These are phyloP conservation scores for Teratosphaeria viscida DNA, from an alignment of 2,329 filamentous ascomycete genomes.

Conservation along the genomic window DNA sequence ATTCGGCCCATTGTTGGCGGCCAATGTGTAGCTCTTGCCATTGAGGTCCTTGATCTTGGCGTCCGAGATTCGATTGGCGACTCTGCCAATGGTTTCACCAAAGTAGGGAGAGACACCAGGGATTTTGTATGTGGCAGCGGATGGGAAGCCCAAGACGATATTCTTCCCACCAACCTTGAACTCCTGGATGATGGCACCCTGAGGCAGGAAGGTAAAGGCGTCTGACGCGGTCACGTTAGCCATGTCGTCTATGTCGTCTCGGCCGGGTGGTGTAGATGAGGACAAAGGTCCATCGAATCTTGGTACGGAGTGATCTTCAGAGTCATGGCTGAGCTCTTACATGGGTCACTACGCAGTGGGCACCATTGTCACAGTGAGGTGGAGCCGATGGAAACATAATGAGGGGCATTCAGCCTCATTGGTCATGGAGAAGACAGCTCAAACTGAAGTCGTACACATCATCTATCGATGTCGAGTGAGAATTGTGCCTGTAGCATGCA, in stretches of 20 bases:
- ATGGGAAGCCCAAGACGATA: constrained; percentile 80
- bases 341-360: not conserved
- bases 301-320: not conserved
- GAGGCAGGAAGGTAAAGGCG: constrained; percentile 56
- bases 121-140: constrained; percentile 60
- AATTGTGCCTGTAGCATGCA: too few relatives aligned
- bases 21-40: constrained; percentile 56
- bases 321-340: not conserved
- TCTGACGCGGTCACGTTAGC: constrained; percentile 13
- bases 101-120: constrained; percentile 67
- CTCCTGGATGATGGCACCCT: constrained; percentile 71
- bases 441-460: too few relatives aligned
- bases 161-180: constrained; percentile 69
- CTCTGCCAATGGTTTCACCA: constrained; percentile 82
- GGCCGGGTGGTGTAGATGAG: not conserved
- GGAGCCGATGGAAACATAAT: not conserved
- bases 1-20: constrained; percentile 68
- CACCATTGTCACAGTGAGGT: not conserved
- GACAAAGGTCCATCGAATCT: too few relatives aligned
- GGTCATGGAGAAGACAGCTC: too few relatives aligned
- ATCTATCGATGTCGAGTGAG: too few relatives aligned
- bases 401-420: not conserved
- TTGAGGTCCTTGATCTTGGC: constrained; percentile 66
- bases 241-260: constrained; percentile 1
- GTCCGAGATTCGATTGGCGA: constrained; percentile 67